Base-by-base conservation (phyloP, 73 alveolate genomes). In the Loxodes magnus region DNA sequence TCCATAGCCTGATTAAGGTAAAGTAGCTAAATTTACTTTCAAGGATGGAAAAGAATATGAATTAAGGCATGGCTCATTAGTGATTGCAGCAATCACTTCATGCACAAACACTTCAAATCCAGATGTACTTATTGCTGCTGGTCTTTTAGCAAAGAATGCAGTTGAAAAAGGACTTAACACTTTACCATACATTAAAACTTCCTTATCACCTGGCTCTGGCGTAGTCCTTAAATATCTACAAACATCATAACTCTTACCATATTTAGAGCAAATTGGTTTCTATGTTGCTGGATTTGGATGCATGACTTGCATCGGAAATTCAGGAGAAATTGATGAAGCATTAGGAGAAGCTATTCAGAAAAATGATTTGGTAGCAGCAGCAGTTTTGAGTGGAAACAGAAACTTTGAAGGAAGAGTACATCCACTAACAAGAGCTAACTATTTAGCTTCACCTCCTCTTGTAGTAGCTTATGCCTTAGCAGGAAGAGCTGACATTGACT, bases 91-190 rank as follows among this genome's bases (percentile, higher is more conserved):
- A 42, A 85, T 85, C 48, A 85, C 96, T 4, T 78, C 93, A 31
- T 85, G 96, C 76, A 85, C 96, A 15, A 85, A 85, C 64, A 85
- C 96, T 35, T 70, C 90, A 22, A 85, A 85, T 67, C 96, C 96
- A 41, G 92, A 72, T 28, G 84, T 71, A 17, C 73, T 85, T 88
- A 48, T 85, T 41, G 96, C 85, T 10, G 93, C 96, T 42, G 96
- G 96, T 25, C 82, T 85, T 31, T 62, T 85, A 34, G 96, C 96
- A 37, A 79, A 85, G 64, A 82, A 82, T 43, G 96, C 96, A 0
- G 85, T 81, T 30, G 87, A 61, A 51, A 77, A 48, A 41, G 96
- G 96, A 4, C 77, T 81, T 12, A 43, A 38, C 10, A 83, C 64
- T 19, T 51, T 35, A 25, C 93, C 88, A 34, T 77, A 81, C 62